Conservation (phyloP, 176 grass and related monocot genomes). For the Oryza nivara region DNA sequence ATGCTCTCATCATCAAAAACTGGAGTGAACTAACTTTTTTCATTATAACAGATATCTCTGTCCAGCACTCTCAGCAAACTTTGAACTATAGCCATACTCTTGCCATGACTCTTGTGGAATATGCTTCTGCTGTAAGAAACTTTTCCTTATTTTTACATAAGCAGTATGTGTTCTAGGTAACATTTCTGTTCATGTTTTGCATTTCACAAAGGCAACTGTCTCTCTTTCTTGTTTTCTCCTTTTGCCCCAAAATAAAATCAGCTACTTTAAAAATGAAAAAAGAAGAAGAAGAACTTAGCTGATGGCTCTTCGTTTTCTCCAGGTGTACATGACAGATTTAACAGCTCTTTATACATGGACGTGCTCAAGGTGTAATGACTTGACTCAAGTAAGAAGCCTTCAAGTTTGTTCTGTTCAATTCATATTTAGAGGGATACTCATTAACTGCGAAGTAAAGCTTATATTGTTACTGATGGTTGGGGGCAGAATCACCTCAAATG, state of each 20-base stretch:
- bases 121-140: constrained; percentile 84
- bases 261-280: too few species aligned
- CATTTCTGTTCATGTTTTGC: neutral
- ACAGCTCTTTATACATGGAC: constrained; percentile 71
- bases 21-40: constrained; percentile 3
- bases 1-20: neutral
- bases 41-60: constrained; percentile 57
- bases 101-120: constrained; percentile 79
- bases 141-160: constrained; percentile 9
- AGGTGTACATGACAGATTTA: constrained; percentile 81
- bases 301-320: constrained; percentile 14
- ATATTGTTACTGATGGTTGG: neutral
- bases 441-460: constrained; percentile 10
- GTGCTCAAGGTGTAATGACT: constrained; percentile 80
- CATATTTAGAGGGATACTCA: constrained; percentile 1
- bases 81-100: constrained; percentile 72
- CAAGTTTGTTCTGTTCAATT: constrained; percentile 28
- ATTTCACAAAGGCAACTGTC: neutral
- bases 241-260: constrained; percentile 26
- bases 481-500: neutral
- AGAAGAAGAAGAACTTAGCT: constrained; percentile 14
- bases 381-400: constrained; percentile 69
- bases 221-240: neutral
- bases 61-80: constrained; percentile 35
- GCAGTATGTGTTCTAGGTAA: constrained; percentile 1